Base-by-base conservation (phyloP, 768 basidiomycete genomes). In the Tylopilus plumbeoviolaceoides region DNA sequence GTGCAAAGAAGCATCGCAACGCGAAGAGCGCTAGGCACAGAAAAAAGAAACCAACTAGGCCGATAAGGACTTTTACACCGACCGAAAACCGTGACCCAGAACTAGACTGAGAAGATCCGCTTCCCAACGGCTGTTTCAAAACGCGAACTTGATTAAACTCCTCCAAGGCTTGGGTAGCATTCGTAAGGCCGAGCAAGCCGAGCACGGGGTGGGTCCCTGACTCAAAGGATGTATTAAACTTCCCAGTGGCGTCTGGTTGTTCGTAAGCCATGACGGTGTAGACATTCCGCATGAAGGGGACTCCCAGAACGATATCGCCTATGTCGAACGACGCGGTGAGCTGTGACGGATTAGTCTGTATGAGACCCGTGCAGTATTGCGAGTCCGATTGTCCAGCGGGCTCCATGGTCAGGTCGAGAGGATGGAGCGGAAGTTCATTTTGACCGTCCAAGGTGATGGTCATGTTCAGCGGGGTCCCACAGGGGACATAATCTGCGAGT, bases 221-320 rank as follows among this genome's bases (percentile, higher is more conserved):
- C 41, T 58, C 51, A 21, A 61, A 59, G 31, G 54, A 53, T 5
- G 47, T 49, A 27, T 75, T 70, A 64, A 85, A 82, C 4, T 60
- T 59, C 14, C 84, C 84, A 21, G 74, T 60, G 0, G 66, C 39
- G 44, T 71, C 61, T 3, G 83, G 83, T 1, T 61, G 53, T 43
- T 78, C 73, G 63, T 85, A 89, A 1, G 83, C 84, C 78, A 90
- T 79, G 56, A 92, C 87, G 12, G 81, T 84, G 63, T 92, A 91
- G 4, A 81, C 77, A 60, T 84, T 90, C 11, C 87, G 77, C 60
- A 91, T 70, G 64, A 91, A 91, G 0, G 89, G 83, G 0, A 89
- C 85, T 38, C 88, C 89, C 36, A 91, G 81, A 52, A 91, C 74
- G 71, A 91, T 83, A 65, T 91, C 89, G 1, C 79, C 83, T 17